A percentile compares a stretch with the other conserved stretches of the same genome.
These are phyloP conservation scores for Solanum clarkiae DNA, from an alignment of 257 asterid species.

Conservation along the genomic window DNA sequence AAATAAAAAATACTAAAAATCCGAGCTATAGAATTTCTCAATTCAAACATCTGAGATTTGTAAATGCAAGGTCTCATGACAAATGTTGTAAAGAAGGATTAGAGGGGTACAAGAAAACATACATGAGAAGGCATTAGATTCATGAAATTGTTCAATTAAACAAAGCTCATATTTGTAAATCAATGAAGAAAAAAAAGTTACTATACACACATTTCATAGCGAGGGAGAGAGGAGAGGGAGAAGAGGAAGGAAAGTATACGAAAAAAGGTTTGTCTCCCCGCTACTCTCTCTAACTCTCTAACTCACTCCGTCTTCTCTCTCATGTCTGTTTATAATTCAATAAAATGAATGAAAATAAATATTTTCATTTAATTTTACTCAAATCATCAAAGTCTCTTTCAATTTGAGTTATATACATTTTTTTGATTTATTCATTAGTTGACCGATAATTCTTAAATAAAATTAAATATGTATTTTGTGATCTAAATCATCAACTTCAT, in stretches of 20 bases:
- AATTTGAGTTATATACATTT: neutral
- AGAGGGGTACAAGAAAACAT: neutral
- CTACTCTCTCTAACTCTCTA: neutral
- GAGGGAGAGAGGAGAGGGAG: neutral
- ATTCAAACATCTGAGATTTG: neutral
- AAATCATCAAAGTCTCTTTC: neutral
- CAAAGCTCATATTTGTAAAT: neutral
- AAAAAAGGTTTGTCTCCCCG: neutral
- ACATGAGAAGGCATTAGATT: neutral
- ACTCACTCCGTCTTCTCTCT: neutral
- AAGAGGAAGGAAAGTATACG: neutral
- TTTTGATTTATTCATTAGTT: neutral
- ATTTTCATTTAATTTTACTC: neutral
- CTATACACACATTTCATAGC: neutral
- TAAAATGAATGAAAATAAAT: neutral
- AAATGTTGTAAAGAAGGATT: neutral
- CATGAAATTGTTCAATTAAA: neutral
- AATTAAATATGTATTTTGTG: neutral
- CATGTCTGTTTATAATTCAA: neutral
- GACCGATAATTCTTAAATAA: neutral
- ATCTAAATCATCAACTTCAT: neutral
- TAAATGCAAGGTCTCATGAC: neutral
- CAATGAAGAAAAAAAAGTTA: neutral
- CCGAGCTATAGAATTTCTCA: neutral
- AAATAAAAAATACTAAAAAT: neutral